Conservation (phyloP, 495 filamentous ascomycete genomes). For the Schizothecium vesticola region DNA sequence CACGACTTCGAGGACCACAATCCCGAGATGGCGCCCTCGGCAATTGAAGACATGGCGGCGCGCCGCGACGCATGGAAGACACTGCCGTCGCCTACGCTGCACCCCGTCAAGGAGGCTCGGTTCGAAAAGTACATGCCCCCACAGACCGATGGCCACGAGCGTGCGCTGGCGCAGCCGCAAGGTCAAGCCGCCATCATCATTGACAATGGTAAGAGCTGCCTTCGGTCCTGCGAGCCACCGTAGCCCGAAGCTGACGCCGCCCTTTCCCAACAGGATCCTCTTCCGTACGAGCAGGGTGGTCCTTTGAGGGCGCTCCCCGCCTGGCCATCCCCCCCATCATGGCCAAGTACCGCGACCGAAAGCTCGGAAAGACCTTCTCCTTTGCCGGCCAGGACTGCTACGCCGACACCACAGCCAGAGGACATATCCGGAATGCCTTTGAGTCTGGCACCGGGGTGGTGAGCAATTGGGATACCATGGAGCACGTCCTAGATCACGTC, state of each 20-base stretch:
- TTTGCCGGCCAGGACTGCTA: conserved; percentile 91
- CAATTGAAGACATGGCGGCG: conserved; percentile 31
- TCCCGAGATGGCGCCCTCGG: conserved; percentile 41
- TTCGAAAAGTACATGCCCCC: conserved; percentile 69
- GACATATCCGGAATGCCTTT: conserved; percentile 85
- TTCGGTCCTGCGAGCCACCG: neutral
- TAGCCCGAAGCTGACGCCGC: conserved; percentile 2
- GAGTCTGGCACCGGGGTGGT: conserved; percentile 86
- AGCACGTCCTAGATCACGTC: conserved; percentile 83
- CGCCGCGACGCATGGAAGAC: conserved; percentile 34
- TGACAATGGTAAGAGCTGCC: conserved; percentile 75
- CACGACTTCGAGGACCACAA: neutral
- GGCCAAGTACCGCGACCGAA: conserved; percentile 89
- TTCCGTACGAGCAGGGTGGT: conserved; percentile 87
- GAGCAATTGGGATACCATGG: conserved; percentile 96
- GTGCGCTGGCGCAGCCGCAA: conserved; percentile 46
- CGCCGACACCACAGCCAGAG: conserved; percentile 84
- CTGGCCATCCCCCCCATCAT: conserved; percentile 81
- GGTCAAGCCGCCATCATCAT: conserved; percentile 79
- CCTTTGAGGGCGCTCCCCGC: conserved; percentile 75
- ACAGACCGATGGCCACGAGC: conserved; percentile 60
- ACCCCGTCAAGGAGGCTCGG: conserved; percentile 62
- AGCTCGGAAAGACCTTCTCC: conserved; percentile 78
- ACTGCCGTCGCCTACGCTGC: conserved; percentile 41
- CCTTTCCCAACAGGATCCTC: conserved; percentile 61